A percentile compares a stretch with the other conserved stretches of the same genome.
These are phyloP conservation scores for Cladophialophora yegresii DNA, from an alignment of 2,329 filamentous ascomycete genomes.

Conservation along the genomic window DNA sequence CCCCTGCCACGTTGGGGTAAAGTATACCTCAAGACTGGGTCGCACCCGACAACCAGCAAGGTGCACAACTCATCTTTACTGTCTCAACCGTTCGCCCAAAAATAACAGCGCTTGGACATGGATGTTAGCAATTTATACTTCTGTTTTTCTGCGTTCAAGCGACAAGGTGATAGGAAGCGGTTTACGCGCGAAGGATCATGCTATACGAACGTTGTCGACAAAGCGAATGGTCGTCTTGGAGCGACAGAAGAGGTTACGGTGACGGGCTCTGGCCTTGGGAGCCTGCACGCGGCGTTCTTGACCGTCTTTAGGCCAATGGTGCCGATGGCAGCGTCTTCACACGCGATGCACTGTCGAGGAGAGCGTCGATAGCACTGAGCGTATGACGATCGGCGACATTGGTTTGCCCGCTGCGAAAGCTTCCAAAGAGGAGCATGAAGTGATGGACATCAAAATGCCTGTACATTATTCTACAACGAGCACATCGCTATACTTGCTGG, in stretches of 20 bases:
- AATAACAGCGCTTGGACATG: not conserved
- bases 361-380: not conserved
- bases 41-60: not conserved
- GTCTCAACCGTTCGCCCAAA: not conserved
- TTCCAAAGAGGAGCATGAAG: not conserved
- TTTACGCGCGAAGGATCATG: not conserved
- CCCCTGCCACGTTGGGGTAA: too few relatives aligned
- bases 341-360: not conserved
- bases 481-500: not conserved
- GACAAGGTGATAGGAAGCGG: slow-evolving; percentile 13
- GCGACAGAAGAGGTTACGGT: not conserved
- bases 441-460: not conserved
- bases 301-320: not conserved
- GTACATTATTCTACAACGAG: slow-evolving; percentile 6
- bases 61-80: not conserved
- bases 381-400: not conserved
- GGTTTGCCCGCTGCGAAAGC: not conserved
- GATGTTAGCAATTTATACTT: not conserved
- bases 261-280: not conserved
- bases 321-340: not conserved
- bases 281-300: not conserved
- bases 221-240: not conserved
- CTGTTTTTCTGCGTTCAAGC: slow-evolving; percentile 20
- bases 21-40: not conserved
- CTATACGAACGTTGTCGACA: not conserved